Evolutionary conservation across 202 grass and related monocot species (phyloP).

Genomic region (Cymbopogon flexuosus): DNA sequence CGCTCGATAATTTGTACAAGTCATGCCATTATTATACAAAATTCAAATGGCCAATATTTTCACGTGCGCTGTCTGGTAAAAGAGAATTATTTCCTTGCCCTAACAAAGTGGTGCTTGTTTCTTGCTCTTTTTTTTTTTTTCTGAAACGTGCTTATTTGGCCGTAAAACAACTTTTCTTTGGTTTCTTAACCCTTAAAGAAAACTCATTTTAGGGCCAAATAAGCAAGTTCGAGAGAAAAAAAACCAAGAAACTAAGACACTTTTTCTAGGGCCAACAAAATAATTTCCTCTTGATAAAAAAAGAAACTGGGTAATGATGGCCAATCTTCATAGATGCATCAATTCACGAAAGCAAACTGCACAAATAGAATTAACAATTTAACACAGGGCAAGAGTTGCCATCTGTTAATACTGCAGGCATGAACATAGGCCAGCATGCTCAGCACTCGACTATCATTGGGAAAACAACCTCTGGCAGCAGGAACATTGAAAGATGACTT

Average conservation of each 20-base stretch:
- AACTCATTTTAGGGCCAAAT: no score
- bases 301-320: background rate
- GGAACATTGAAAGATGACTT: constrained; percentile 39
- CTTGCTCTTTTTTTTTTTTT: no score
- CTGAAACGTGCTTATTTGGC: no score
- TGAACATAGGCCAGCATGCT: constrained; percentile 58
- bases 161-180: no score
- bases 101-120: no score
- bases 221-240: no score
- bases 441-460: constrained; percentile 51
- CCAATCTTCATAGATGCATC: background rate
- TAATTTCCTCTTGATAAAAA: background rate
- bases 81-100: no score
- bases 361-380: constrained; percentile 45
- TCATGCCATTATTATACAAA: no score
- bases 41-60: background rate
- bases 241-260: no score
- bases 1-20: no score
- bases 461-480: constrained; percentile 44
- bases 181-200: no score
- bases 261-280: no score
- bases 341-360: constrained; percentile 17
- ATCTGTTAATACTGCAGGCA: constrained; percentile 39
- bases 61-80: background rate
- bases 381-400: constrained; percentile 26